Evolutionary conservation across 805 yeast genomes (phyloP).

Genomic region (Kuraishia hungarica): DNA sequence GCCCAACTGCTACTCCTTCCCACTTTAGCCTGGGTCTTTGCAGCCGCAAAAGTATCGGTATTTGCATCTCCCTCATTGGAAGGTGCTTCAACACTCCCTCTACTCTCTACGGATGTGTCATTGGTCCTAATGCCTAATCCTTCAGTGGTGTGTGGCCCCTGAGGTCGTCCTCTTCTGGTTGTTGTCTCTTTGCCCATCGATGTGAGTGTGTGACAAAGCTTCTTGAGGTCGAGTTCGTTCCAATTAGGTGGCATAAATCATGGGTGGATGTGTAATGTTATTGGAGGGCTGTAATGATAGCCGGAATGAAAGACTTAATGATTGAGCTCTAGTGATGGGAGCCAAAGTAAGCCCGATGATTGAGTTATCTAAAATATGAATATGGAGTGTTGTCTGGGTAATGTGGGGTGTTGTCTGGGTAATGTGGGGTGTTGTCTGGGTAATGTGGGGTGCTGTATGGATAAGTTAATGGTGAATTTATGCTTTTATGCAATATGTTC

Average conservation of each 20-base stretch:
- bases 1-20: constrained; percentile 17
- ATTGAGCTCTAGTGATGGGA: too few species aligned
- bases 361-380: too few species aligned
- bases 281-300: too few species aligned
- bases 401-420: too few species aligned
- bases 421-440: too few species aligned
- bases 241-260: background rate
- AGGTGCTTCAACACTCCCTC: background rate
- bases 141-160: background rate
- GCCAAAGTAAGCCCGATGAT: too few species aligned
- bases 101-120: background rate
- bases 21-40: background rate
- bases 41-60: background rate
- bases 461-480: too few species aligned
- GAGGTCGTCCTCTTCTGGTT: constrained; percentile 12
- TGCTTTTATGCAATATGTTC: too few species aligned
- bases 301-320: too few species aligned
- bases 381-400: too few species aligned
- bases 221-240: background rate
- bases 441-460: too few species aligned
- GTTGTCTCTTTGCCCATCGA: constrained; percentile 14
- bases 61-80: background rate
- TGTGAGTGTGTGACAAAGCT: constrained; percentile 1
- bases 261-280: too few species aligned
- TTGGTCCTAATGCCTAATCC: background rate